Conservation (phyloP, 1,284 basidiomycete genomes). For the Binderoboletus segoi region DNA sequence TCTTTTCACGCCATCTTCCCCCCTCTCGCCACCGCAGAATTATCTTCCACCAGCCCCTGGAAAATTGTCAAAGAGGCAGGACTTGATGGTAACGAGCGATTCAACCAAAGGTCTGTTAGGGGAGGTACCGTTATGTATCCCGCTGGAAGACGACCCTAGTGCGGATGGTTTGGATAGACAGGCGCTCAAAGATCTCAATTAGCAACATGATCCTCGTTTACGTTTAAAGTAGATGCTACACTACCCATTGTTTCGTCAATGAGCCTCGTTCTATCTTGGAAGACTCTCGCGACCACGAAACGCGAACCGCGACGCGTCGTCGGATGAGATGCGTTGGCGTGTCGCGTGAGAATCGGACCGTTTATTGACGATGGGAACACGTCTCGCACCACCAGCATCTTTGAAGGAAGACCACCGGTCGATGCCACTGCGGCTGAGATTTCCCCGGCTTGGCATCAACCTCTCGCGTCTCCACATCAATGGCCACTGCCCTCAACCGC, state of each 20-base stretch:
- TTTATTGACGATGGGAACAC: constrained; percentile 1
- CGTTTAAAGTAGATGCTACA: constrained; percentile 4
- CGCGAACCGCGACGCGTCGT: constrained; percentile 21
- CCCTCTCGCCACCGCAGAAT: constrained; percentile 57
- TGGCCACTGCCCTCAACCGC: constrained; percentile 47
- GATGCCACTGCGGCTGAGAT: not conserved
- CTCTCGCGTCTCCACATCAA: not conserved
- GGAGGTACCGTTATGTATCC: constrained; percentile 13
- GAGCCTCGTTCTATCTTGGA: not conserved
- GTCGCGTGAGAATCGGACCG: constrained; percentile 31
- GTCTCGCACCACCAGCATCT: too few species aligned
- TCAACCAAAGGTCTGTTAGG: not conserved
- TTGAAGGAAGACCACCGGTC: not conserved
- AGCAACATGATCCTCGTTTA: constrained; percentile 4
- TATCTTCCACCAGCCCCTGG: constrained; percentile 37
- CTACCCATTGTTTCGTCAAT: constrained; percentile 6
- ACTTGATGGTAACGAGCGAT: not conserved
- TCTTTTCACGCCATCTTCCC: constrained; percentile 59
- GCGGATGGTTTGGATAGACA: constrained; percentile 26
- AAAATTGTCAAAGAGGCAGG: constrained; percentile 26
- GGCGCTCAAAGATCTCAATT: constrained; percentile 32
- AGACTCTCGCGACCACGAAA: too few species aligned
- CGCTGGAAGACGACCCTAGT: constrained; percentile 11
- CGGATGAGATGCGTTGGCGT: constrained; percentile 18
- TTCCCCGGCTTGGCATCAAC: constrained; percentile 7